A percentile compares a stretch with the other conserved stretches of the same genome.
Evolutionary conservation across 305 asterid species (phyloP).

Genomic region (Rubia balearica): DNA sequence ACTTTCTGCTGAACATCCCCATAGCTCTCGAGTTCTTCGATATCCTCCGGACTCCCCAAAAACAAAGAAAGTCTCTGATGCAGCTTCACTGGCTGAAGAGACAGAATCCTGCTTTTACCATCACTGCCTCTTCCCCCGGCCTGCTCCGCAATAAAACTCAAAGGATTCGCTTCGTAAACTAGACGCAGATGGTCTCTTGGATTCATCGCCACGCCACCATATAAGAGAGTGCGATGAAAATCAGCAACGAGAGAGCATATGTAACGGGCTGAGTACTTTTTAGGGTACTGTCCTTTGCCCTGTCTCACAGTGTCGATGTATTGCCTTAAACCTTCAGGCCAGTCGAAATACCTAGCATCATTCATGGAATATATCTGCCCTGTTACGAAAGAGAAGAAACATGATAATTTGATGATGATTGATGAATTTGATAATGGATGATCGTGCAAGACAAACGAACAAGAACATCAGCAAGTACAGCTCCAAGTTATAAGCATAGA

Average conservation of each 20-base stretch:
- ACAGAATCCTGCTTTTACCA: constrained; percentile 65
- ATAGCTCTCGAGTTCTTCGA: constrained; percentile 69
- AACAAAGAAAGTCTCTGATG: constrained; percentile 84
- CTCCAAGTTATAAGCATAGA: not conserved
- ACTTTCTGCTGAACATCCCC: constrained; percentile 72
- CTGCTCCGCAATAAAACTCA: constrained; percentile 78
- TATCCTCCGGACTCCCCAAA: constrained; percentile 77
- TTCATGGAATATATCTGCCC: constrained; percentile 91
- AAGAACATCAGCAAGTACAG: too few relatives aligned
- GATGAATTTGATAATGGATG: not conserved
- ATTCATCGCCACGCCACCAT: constrained; percentile 87
- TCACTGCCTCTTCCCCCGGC: constrained; percentile 84
- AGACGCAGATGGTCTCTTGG: constrained; percentile 94
- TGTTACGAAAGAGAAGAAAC: constrained; percentile 22
- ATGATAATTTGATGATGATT: not conserved
- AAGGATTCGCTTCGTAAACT: constrained; percentile 87
- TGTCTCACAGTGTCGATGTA: constrained; percentile 75
- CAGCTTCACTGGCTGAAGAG: constrained; percentile 70
- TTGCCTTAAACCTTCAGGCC: constrained; percentile 83
- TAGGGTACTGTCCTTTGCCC: constrained; percentile 71
- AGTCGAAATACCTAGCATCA: constrained; percentile 88
- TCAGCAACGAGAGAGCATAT: constrained; percentile 94
- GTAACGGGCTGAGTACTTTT: constrained; percentile 84
- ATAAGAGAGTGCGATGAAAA: constrained; percentile 78
- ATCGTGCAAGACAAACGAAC: not conserved